Base-by-base conservation (phyloP, 768 basidiomycete genomes). In the Lactarius sanguifluus region DNA sequence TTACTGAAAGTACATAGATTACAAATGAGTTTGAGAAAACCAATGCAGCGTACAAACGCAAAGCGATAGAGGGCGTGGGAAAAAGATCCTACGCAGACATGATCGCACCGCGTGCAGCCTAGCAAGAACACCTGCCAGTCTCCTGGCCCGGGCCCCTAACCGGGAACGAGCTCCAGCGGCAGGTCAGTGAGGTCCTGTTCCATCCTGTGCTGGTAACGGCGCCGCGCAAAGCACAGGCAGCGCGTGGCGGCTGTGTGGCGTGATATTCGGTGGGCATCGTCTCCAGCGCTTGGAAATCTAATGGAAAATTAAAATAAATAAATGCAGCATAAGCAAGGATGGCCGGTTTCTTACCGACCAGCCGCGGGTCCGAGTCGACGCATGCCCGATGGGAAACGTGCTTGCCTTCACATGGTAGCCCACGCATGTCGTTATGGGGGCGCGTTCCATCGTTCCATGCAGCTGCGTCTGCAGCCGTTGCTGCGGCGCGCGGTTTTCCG, bases 281-380 rank as follows among this genome's bases (percentile, higher is more conserved):
- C 68, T 77, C 75, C 60, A 77, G 71, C n/a, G 73, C 76, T 15
- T 76, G 75, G 72, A 77, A 40, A 15, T 40, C 15, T 16, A 40
- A 36, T 36, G 15, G 38, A 15, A 32, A 30, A 20, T 2, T 30
- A 38, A 36, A 36, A 9, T 12, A 36, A 10, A 36, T 10, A 36
- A 36, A 36, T 2, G 34, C 59, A 40, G 38, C 57, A 23, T n/a
- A 60, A 41, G 15, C 18, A 34, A 30, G 25, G 5, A 1, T 12
- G 20, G 3, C 9, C 20, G 15, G 16, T 23, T 30, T 73, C 82
- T 57, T 71, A 93, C 93, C 13, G 38, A 40, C 38, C 13, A 40
- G 38, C 38, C 38, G 12, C 5, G 38, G 38, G 38, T 40, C 15
- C 13, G 38, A 10, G 15, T 40, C 15, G 38, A 16, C 38, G 15